Conservation (phyloP, 1,284 basidiomycete genomes). For the Naganishia liquefaciens region DNA sequence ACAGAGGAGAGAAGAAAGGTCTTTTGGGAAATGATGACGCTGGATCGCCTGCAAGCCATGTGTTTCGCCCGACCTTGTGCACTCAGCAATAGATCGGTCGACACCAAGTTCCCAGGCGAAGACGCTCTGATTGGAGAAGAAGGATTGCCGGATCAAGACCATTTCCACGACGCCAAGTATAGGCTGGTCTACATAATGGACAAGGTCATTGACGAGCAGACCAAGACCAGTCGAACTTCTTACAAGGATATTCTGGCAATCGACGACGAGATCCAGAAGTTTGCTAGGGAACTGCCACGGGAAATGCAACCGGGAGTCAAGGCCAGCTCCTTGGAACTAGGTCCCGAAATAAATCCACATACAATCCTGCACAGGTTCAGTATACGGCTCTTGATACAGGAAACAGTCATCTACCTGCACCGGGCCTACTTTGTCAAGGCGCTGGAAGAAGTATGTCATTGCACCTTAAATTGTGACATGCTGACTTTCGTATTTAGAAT, state of each 20-base stretch:
- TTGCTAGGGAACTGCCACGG: conserved; percentile 46
- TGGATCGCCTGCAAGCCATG: conserved; percentile 50
- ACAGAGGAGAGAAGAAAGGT: conserved; percentile 49
- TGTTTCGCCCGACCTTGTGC: conserved; percentile 51
- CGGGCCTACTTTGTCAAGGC: conserved; percentile 49
- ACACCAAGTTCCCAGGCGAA: conserved; percentile 46
- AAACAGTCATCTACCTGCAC: conserved; percentile 50
- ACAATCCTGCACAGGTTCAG: conserved; percentile 50
- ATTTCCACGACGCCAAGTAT: conserved; percentile 44
- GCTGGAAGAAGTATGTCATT: conserved; percentile 58
- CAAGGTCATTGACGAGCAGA: conserved; percentile 52
- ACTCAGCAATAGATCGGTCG: conserved; percentile 42
- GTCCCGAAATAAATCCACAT: conserved; percentile 46
- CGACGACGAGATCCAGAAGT: conserved; percentile 47
- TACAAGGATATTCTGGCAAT: conserved; percentile 42
- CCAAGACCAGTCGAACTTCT: conserved; percentile 43
- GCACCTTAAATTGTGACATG: not conserved
- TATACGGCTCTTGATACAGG: conserved; percentile 48
- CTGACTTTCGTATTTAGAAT: conserved; percentile 15
- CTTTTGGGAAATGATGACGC: conserved; percentile 52
- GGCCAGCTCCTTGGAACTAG: conserved; percentile 47
- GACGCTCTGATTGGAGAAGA: conserved; percentile 11
- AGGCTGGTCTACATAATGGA: conserved; percentile 48
- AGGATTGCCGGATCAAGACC: conserved; percentile 41
- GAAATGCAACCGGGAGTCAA: conserved; percentile 42